Base-by-base conservation (phyloP, 192 early-diverging fungal species). In the Diversispora eburnea region DNA sequence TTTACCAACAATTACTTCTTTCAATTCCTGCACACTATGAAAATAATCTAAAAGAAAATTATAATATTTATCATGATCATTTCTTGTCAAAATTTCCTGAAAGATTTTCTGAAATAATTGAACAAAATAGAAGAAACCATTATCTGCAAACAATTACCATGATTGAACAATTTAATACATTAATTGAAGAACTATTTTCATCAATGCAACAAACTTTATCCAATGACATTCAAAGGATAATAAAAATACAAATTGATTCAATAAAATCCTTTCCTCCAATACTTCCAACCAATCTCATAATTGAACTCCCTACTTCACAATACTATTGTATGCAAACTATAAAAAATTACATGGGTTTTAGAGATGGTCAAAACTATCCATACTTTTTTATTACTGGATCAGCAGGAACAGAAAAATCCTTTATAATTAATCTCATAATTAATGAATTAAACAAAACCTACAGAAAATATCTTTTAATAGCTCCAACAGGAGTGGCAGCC, bases 401-500 rank as follows among this genome's bases (percentile, higher is more conserved):
- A 55, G 67, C 52, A 15, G 33, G 52, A 52, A 54, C 19, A 15
- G 67, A 51, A 9, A 69, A 69, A 69, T 43, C 52, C 12, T 68
- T 42, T 33, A 52, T 67, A 12, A 68, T 54, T 33, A 39, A 52
- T 13, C 7, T 69, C 6, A 39, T 68, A 33, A n/a, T 69, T 33
- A 54, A 69, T 15, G 4, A 56, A 5, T 13, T 69, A 4, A 41
- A 6, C 17, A 19, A 5, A 17, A 55, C 3, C 19, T 3, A 33
- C 2, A 0, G 33, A 55, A 49, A 69, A 33, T 69, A 39, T 33
- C 42, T 69, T 3, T 41, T 69, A 52, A 54, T 73, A 12, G 60
- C 58, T 73, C 33, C 25, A 39, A 73, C 60, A 63, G 72, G 60
- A 45, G 46, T 73, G 25, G 72, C 72, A 39, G 72, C 72, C 3